Base-by-base conservation (phyloP, 441 rosid genomes). In the Brassica hybrid region DNA sequence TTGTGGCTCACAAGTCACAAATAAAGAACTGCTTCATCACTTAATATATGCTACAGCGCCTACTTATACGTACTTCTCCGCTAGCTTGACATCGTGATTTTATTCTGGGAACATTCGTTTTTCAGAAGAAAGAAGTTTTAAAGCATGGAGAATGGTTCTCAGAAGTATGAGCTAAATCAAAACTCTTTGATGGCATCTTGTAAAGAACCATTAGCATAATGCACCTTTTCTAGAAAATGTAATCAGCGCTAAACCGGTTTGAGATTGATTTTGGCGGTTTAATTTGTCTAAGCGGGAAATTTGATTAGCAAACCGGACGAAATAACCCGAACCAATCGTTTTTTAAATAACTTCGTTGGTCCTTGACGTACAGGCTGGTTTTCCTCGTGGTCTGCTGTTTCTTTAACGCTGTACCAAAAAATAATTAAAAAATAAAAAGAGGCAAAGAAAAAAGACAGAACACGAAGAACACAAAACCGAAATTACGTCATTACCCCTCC, bases 401-500 rank as follows among this genome's bases (percentile, higher is more conserved):
- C 19, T 67, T 62, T 67, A 63, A 79, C 21, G 69, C 77, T 67
- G 65, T 17, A 41, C 72, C 32, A 57, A 58, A 2, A 27, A 50
- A 54, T 38, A 66, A 58, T 67, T 11, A 63, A 1, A 65, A 61
- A 7, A 1, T 7, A 14, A 52, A 52, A 52, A 50, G 16, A 50
- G 19, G 11, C 59, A 50, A 50, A 54, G 23, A 21, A 54, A 52
- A 54, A 54, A 54, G 59, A 16, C 21, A 54, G 45, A 43, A 2
- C 19, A 62, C 36, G 21, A 62, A 23, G 21, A 34, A 16, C 59
- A 65, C 18, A 23, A 34, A 60, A 2, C 0, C 2, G 14, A 69
- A 75, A 58, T 70, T 57, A 72, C 79, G 32, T 70, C 58, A 72
- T 58, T 79, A 67, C 76, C 82, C 82, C 75, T 63, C 23, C 7